phyloP scores from a whole-genome alignment of 148 eudicot genomes.

The Persicaria tinctoria region DNA sequence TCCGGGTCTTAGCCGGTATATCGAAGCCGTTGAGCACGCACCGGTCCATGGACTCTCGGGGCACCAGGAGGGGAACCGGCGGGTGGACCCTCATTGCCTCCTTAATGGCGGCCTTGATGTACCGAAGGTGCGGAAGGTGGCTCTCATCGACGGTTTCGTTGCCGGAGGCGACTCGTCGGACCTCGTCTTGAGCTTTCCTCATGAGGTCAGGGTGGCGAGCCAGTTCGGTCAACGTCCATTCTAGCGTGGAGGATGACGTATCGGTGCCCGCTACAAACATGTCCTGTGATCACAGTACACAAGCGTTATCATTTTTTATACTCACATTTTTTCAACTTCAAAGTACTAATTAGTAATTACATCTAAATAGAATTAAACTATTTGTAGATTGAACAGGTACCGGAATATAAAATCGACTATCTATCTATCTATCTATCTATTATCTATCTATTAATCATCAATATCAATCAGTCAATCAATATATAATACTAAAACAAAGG shows the following conservation, averaged over 20 bases:
- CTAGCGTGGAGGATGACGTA: slow-evolving; percentile 9
- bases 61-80: slow-evolving; percentile 7
- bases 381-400: not conserved
- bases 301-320: not conserved
- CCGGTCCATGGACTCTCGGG: slow-evolving; percentile 5
- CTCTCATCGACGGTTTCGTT: not conserved
- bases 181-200: slow-evolving; percentile 11
- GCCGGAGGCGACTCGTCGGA: not conserved
- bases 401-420: too few relatives aligned
- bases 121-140: not conserved
- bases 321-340: not conserved
- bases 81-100: slow-evolving; percentile 14
- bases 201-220: slow-evolving; percentile 2
- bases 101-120: slow-evolving; percentile 12
- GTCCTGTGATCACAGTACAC: slow-evolving; percentile 1
- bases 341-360: not conserved
- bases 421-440: too few relatives aligned
- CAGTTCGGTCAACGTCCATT: slow-evolving; percentile 10
- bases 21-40: not conserved
- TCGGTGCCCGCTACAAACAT: slow-evolving; percentile 15
- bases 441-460: too few relatives aligned
- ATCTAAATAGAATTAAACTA: not conserved
- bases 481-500: too few relatives aligned
- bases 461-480: too few relatives aligned
- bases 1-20: slow-evolving; percentile 13